These are phyloP conservation scores for Daldinia childiae DNA, from an alignment of 495 filamentous ascomycete species.

Conservation along the genomic window DNA sequence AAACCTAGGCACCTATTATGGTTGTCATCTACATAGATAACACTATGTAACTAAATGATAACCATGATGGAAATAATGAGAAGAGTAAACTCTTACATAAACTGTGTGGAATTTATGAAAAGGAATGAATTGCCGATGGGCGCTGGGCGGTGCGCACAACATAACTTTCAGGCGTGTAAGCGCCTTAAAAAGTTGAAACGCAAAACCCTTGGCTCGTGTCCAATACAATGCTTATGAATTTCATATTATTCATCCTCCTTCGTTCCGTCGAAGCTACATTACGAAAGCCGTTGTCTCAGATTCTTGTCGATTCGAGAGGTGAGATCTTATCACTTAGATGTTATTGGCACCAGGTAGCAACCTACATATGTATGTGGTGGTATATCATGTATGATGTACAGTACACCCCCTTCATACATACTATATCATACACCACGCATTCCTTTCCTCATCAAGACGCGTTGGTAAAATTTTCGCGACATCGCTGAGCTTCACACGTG, in stretches of 20 bases:
- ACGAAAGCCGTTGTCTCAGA: conserved; percentile 39
- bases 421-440: conserved; percentile 14
- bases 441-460: conserved; percentile 17
- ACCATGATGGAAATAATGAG: conserved; percentile 15
- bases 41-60: neutral
- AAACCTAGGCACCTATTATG: neutral
- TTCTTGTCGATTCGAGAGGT: conserved; percentile 24
- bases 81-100: conserved; percentile 9
- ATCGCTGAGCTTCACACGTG: neutral
- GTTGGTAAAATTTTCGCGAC: conserved; percentile 13
- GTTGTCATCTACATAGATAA: neutral
- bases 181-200: conserved; percentile 41
- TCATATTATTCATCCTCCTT: conserved; percentile 30
- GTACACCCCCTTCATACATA: conserved; percentile 1
- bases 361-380: no score
- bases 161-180: conserved; percentile 40
- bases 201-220: conserved; percentile 43
- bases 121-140: conserved; percentile 24
- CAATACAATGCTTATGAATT: conserved; percentile 23
- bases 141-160: conserved; percentile 12
- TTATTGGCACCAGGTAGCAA: conserved; percentile 27
- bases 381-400: conserved; percentile 6
- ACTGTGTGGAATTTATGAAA: conserved; percentile 21
- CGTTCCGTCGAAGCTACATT: conserved; percentile 28
- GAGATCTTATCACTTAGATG: conserved; percentile 33